A percentile compares a stretch with the other conserved stretches of the same genome.
phyloP scores from a whole-genome alignment of 257 asterid species.

The Lycium barbarum region DNA sequence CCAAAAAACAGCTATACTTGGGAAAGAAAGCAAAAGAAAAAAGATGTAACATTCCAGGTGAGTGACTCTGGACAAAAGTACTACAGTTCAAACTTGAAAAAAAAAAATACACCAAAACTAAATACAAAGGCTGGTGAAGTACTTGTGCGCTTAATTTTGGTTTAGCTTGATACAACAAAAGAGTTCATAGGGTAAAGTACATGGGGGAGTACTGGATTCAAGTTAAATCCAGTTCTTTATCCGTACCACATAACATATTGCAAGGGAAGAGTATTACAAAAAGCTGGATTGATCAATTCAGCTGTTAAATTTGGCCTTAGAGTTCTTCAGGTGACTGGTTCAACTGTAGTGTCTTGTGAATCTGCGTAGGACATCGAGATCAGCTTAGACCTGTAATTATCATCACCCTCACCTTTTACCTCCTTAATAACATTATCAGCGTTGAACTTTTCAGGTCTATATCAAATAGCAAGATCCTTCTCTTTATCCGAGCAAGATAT shows the following conservation, averaged over 20 bases:
- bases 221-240: neutral
- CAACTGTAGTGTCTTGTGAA: slow-evolving; percentile 19
- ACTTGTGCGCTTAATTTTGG: neutral
- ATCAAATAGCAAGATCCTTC: neutral
- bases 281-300: neutral
- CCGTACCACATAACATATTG: neutral
- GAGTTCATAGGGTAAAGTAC: neutral
- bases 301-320: neutral
- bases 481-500: neutral
- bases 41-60: neutral
- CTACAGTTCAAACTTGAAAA: neutral
- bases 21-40: neutral
- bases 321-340: slow-evolving; percentile 11
- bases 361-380: slow-evolving; percentile 18
- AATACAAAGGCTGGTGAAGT: neutral
- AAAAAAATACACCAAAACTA: neutral
- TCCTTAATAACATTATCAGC: neutral
- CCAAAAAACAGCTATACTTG: neutral
- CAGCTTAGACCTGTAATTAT: slow-evolving; percentile 30
- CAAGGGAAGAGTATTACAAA: neutral
- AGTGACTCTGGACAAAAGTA: neutral
- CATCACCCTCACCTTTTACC: slow-evolving; percentile 8
- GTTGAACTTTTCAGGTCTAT: neutral
- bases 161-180: neutral
- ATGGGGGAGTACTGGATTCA: neutral